Evolutionary conservation across 225 moss, liverwort and hornwort species (phyloP).

Genomic region (Marchantia paleacea): DNA sequence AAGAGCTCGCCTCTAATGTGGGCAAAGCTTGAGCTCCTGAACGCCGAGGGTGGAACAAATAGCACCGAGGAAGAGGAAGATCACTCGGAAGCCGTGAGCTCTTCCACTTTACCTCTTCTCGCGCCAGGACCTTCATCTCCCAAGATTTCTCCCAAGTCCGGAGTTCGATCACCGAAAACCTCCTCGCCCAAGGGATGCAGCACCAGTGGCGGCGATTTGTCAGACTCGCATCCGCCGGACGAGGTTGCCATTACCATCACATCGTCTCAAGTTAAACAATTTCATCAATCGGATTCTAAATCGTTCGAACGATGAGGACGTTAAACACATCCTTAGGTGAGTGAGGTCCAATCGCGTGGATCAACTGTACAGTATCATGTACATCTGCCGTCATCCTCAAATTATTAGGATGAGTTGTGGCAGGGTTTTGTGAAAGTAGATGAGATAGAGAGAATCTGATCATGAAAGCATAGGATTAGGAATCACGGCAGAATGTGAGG

Average conservation of each 20-base stretch:
- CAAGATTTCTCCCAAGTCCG: not conserved
- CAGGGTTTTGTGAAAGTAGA: no score
- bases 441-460: no score
- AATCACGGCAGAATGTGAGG: no score
- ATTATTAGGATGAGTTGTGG: no score
- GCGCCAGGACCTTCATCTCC: not conserved
- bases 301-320: conserved; percentile 16
- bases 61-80: conserved; percentile 6
- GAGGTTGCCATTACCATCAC: conserved; percentile 11
- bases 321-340: no score
- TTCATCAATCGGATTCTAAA: conserved; percentile 21
- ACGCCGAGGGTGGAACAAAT: not conserved
- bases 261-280: conserved; percentile 15
- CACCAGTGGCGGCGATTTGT: not conserved
- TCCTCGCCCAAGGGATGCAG: conserved; percentile 2
- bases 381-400: no score
- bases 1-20: conserved; percentile 68
- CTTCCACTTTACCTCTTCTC: conserved; percentile 12
- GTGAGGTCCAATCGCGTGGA: not conserved
- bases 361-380: no score
- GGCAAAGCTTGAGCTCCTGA: conserved; percentile 64
- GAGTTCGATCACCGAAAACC: not conserved
- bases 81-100: not conserved
- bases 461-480: no score
- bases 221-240: conserved; percentile 3